Percentiles rank a stretch among this genome's conserved stretches.
These are phyloP conservation scores for Scenedesmus sp. DNA, from an alignment of 163 green algal genomes.

Conservation along the genomic window DNA sequence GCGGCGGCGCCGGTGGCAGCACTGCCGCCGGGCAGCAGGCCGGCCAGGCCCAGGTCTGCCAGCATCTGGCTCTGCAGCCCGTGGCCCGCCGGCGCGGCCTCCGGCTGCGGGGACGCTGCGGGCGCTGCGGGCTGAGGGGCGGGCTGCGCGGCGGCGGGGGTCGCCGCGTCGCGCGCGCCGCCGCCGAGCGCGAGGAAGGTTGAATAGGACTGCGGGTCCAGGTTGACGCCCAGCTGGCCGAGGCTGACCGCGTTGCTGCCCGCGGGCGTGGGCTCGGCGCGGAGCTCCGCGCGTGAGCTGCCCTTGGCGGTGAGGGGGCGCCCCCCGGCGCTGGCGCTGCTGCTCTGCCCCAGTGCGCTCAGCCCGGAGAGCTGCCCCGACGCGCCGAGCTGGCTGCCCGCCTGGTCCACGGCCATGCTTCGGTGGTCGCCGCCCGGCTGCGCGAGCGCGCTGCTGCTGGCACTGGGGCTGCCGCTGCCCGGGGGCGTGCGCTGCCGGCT, in stretches of 20 bases:
- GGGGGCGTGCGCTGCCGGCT: slow-evolving; percentile 13
- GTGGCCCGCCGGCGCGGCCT: too few species aligned
- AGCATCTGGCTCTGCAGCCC: slow-evolving; percentile 33
- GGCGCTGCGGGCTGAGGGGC: slow-evolving; percentile 7
- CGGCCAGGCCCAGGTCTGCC: slow-evolving; percentile 17
- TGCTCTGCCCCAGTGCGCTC: slow-evolving; percentile 9
- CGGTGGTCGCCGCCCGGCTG: too few species aligned
- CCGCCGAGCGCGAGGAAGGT: slow-evolving; percentile 41
- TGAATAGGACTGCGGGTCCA: slow-evolving; percentile 43
- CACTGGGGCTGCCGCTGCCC: slow-evolving; percentile 15
- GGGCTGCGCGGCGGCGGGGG: slow-evolving; percentile 11
- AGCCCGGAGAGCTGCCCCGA: slow-evolving; percentile 28
- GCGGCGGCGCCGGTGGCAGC: background rate
- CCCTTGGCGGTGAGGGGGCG: slow-evolving; percentile 36
- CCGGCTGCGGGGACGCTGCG: too few species aligned
- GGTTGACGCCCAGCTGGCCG: slow-evolving; percentile 1
- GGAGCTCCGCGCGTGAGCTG: slow-evolving; percentile 11
- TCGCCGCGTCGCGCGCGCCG: slow-evolving; percentile 2
- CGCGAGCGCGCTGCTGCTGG: slow-evolving; percentile 16
- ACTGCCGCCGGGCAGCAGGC: slow-evolving; percentile 1
- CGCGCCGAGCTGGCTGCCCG: background rate
- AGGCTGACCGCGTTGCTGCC: background rate
- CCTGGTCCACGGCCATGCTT: too few species aligned
- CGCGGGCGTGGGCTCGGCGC: background rate
- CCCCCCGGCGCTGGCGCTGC: slow-evolving; percentile 18